phyloP scores from a whole-genome alignment of 805 yeast species.

The Maudiozyma bulderi region DNA sequence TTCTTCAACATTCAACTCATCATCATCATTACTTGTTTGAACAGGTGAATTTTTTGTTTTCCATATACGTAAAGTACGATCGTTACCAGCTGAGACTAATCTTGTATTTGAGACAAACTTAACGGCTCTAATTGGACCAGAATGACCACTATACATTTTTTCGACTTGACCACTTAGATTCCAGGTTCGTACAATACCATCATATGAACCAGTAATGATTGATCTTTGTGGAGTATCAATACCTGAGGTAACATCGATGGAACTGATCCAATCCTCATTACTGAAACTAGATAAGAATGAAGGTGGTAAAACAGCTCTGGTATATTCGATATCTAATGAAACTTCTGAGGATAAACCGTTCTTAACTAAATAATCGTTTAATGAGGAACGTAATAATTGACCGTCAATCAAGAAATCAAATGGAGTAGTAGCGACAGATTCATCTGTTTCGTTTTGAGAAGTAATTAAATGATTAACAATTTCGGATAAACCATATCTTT shows the following conservation, averaged over 20 bases:
- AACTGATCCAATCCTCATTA: slow-evolving; percentile 93
- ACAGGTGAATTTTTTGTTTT: slow-evolving; percentile 40
- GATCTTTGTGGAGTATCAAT: slow-evolving; percentile 37
- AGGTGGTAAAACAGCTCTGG: slow-evolving; percentile 92
- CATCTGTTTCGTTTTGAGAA: slow-evolving; percentile 28
- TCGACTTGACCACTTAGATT: slow-evolving; percentile 70
- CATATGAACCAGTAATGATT: slow-evolving; percentile 75
- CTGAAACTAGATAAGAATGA: slow-evolving; percentile 76
- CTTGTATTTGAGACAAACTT: slow-evolving; percentile 68
- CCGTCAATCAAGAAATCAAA: slow-evolving; percentile 91
- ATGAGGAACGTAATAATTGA: slow-evolving; percentile 61
- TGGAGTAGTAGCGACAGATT: slow-evolving; percentile 48
- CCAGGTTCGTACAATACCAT: slow-evolving; percentile 89
- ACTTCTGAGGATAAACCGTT: slow-evolving; percentile 80
- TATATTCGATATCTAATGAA: slow-evolving; percentile 73
- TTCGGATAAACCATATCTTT: slow-evolving; percentile 88
- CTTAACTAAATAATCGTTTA: slow-evolving; percentile 66
- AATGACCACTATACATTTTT: slow-evolving; percentile 78
- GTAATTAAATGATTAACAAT: slow-evolving; percentile 80
- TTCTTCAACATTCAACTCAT: slow-evolving; percentile 42
- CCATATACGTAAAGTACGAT: slow-evolving; percentile 85
- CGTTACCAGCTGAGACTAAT: slow-evolving; percentile 79
- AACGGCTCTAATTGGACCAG: slow-evolving; percentile 76
- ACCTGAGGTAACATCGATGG: slow-evolving; percentile 33
- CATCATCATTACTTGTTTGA: slow-evolving; percentile 26